Percentiles rank a stretch among this genome's conserved stretches.
These are phyloP conservation scores for Lachnellula subtilissima DNA, from an alignment of 2,329 filamentous ascomycete genomes.

Conservation along the genomic window DNA sequence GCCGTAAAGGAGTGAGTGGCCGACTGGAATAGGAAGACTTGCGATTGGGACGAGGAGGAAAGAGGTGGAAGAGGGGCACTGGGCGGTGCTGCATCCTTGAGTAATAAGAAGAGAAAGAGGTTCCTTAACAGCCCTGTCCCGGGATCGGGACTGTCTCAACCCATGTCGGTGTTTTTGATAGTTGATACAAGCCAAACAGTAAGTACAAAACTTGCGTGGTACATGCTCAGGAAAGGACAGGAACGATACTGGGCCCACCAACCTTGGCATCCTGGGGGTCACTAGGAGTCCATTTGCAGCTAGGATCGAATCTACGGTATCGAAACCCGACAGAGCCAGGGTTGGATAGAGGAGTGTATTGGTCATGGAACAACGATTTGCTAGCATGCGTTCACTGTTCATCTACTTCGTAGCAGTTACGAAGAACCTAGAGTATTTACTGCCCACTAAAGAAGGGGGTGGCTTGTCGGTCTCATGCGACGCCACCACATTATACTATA, in stretches of 20 bases:
- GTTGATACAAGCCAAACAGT: conserved; percentile 32
- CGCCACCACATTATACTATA: conserved; percentile 17
- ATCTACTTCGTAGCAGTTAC: conserved; percentile 16
- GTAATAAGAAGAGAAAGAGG: conserved; percentile 47
- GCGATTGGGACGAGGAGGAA: conserved; percentile 43
- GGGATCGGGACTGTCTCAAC: conserved; percentile 28
- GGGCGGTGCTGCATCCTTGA: conserved; percentile 46
- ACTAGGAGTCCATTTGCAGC: background rate
- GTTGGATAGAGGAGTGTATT: conserved; percentile 3
- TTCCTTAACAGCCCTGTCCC: conserved; percentile 29
- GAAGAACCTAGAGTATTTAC: background rate
- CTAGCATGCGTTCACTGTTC: conserved; percentile 27
- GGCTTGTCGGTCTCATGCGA: conserved; percentile 30
- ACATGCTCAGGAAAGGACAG: conserved; percentile 12
- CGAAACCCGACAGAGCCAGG: conserved; percentile 6
- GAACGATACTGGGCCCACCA: conserved; percentile 22
- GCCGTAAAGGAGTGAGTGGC: conserved; percentile 48
- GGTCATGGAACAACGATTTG: conserved; percentile 16
- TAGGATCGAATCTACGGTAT: conserved; percentile 1
- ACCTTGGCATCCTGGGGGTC: conserved; percentile 17
- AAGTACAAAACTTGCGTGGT: conserved; percentile 26
- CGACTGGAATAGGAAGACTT: conserved; percentile 36
- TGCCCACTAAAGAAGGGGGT: conserved; percentile 23
- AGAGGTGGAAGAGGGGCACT: conserved; percentile 41
- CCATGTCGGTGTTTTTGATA: conserved; percentile 32